phyloP scores from a whole-genome alignment of 2,329 filamentous ascomycete species.

The Neonectria faginata region DNA sequence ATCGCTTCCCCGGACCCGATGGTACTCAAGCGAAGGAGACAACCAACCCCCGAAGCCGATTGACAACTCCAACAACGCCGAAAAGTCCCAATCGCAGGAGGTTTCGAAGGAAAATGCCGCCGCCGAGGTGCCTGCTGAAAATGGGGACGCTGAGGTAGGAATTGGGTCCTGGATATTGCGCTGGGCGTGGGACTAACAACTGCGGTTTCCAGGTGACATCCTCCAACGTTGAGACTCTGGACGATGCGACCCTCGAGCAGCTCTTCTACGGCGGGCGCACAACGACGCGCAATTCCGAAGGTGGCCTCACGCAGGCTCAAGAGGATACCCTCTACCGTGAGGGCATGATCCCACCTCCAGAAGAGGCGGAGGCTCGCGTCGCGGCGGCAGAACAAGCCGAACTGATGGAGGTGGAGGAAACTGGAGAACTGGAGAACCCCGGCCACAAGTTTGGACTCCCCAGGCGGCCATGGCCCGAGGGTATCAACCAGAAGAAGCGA shows the following conservation, averaged over 20 bases:
- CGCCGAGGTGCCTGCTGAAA: constrained; percentile 18
- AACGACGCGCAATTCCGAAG: constrained; percentile 45
- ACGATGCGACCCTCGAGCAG: constrained; percentile 53
- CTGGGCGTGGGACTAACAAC: constrained; percentile 32
- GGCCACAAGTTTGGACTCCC: constrained; percentile 87
- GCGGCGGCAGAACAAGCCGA: constrained; percentile 39
- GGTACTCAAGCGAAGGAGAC: constrained; percentile 51
- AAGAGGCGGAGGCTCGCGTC: constrained; percentile 49
- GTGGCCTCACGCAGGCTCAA: constrained; percentile 57
- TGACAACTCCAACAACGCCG: constrained; percentile 31
- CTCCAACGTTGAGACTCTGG: constrained; percentile 42
- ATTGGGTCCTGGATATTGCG: constrained; percentile 29
- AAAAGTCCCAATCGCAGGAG: constrained; percentile 23
- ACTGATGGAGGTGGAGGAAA: constrained; percentile 31
- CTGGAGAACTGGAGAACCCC: constrained; percentile 48
- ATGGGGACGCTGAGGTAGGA: constrained; percentile 40
- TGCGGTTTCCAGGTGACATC: constrained; percentile 30
- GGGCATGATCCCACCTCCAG: constrained; percentile 54
- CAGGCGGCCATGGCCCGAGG: constrained; percentile 70
- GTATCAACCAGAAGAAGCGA: constrained; percentile 77
- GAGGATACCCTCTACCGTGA: constrained; percentile 57
- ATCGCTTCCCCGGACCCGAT: constrained; percentile 39
- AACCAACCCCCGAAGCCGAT: constrained; percentile 41
- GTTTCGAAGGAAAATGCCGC: constrained; percentile 12
- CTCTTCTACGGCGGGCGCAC: constrained; percentile 52